Evolutionary conservation across 805 yeast species (phyloP).

Genomic region (Novakomyces olei): DNA sequence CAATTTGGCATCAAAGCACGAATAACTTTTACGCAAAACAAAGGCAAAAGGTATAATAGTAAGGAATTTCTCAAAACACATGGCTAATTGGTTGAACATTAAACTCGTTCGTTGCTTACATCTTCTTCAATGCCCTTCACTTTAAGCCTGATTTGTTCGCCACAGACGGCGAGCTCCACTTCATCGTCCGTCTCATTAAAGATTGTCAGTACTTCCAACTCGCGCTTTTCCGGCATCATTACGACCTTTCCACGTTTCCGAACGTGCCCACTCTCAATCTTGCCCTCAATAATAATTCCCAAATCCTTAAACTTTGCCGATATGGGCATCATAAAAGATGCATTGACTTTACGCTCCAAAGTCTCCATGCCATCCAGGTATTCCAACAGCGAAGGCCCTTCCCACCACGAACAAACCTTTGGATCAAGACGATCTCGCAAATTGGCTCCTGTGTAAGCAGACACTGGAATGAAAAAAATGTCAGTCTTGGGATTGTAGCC

Average conservation of each 20-base stretch:
- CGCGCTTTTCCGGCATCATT: slow-evolving; percentile 76
- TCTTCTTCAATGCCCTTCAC: slow-evolving; percentile 81
- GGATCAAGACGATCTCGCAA: slow-evolving; percentile 62
- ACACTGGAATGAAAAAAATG: slow-evolving; percentile 84
- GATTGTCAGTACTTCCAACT: slow-evolving; percentile 68
- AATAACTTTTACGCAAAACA: too few relatives aligned
- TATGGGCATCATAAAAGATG: slow-evolving; percentile 93
- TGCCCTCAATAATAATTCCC: slow-evolving; percentile 96
- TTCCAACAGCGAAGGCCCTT: slow-evolving; percentile 79
- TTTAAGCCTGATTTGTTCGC: slow-evolving; percentile 90
- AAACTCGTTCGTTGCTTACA: not conserved
- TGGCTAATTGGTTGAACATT: not conserved
- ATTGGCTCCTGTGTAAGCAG: slow-evolving; percentile 95
- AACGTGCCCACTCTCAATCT: slow-evolving; percentile 86
- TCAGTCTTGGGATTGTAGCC: slow-evolving; percentile 75
- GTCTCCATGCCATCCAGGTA: slow-evolving; percentile 65
- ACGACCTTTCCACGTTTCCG: slow-evolving; percentile 55
- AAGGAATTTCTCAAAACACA: too few relatives aligned
- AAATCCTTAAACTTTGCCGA: slow-evolving; percentile 87
- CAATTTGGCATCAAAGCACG: too few relatives aligned
- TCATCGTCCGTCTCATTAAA: slow-evolving; percentile 92
- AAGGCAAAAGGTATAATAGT: too few relatives aligned
- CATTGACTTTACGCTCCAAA: slow-evolving; percentile 67
- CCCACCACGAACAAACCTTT: slow-evolving; percentile 74
- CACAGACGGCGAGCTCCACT: slow-evolving; percentile 72